Conservation (phyloP, 345 rosid genomes). For the Euphorbia tirucalli region DNA sequence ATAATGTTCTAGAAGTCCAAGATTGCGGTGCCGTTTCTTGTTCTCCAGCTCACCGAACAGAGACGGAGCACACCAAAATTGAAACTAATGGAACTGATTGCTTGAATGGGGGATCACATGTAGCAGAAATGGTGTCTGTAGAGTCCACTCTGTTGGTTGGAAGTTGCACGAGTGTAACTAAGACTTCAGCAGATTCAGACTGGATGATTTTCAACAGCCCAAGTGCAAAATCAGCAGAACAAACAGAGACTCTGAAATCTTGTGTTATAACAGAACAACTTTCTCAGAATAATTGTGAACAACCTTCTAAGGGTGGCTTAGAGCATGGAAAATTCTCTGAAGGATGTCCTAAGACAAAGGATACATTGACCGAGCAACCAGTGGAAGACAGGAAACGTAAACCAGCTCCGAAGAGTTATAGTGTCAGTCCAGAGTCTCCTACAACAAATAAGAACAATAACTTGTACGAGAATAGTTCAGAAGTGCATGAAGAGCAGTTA, state of each 20-base stretch:
- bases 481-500: slow-evolving; percentile 15
- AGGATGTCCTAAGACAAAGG: slow-evolving; percentile 17
- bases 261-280: slow-evolving; percentile 20
- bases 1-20: slow-evolving; percentile 20
- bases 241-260: slow-evolving; percentile 23
- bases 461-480: slow-evolving; percentile 12
- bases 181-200: slow-evolving; percentile 22
- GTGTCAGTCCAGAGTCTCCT: slow-evolving; percentile 18
- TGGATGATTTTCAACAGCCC: slow-evolving; percentile 23
- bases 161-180: slow-evolving; percentile 10
- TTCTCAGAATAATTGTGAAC: slow-evolving; percentile 18
- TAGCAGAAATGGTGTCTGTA: slow-evolving; percentile 22
- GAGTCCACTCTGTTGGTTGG: slow-evolving; percentile 25
- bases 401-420: slow-evolving; percentile 6
- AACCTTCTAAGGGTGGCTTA: slow-evolving; percentile 21
- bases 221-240: slow-evolving; percentile 26
- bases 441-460: slow-evolving; percentile 9
- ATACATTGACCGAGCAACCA: slow-evolving; percentile 13
- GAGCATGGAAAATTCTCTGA: slow-evolving; percentile 14
- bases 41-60: slow-evolving; percentile 19
- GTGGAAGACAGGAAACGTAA: slow-evolving; percentile 10
- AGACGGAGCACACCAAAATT: slow-evolving; percentile 24
- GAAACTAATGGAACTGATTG: slow-evolving; percentile 17
- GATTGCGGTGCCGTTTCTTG: slow-evolving; percentile 19
- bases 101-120: slow-evolving; percentile 14